Evolutionary conservation across 2,329 filamentous ascomycete species (phyloP).

Genomic region (Penicillium nordicum): DNA sequence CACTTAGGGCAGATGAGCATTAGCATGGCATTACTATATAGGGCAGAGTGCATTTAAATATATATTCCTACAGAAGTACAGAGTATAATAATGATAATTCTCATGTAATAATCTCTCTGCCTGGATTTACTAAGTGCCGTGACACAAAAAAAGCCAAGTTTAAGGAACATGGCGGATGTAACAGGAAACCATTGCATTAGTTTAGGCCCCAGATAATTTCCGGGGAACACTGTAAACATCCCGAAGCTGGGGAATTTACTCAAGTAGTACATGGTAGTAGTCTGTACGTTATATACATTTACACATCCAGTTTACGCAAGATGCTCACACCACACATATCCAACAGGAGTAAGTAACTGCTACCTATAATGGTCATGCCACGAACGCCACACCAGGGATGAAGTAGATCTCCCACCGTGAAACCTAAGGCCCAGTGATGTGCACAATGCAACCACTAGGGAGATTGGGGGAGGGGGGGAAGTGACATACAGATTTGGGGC

Average conservation of each 20-base stretch:
- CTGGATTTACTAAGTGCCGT: not conserved
- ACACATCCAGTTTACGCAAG: not conserved
- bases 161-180: not conserved
- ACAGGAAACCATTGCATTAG: not conserved
- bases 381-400: constrained; percentile 12
- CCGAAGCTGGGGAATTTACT: not conserved
- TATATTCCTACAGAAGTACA: not conserved
- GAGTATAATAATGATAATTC: not conserved
- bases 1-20: not conserved
- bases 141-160: no score
- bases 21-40: not conserved
- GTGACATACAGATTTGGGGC: constrained; percentile 60
- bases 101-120: not conserved
- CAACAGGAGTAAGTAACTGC: not conserved
- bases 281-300: not conserved
- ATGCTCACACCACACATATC: not conserved
- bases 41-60: not conserved
- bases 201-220: not conserved
- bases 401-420: constrained; percentile 18
- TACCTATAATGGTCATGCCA: constrained; percentile 17
- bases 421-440: constrained; percentile 21
- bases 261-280: not conserved
- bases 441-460: constrained; percentile 13
- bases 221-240: not conserved
- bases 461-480: not conserved